A percentile compares a stretch with the other conserved stretches of the same genome.
Evolutionary conservation across 2,329 filamentous ascomycete genomes (phyloP).

Genomic region (Fusarium sp.): DNA sequence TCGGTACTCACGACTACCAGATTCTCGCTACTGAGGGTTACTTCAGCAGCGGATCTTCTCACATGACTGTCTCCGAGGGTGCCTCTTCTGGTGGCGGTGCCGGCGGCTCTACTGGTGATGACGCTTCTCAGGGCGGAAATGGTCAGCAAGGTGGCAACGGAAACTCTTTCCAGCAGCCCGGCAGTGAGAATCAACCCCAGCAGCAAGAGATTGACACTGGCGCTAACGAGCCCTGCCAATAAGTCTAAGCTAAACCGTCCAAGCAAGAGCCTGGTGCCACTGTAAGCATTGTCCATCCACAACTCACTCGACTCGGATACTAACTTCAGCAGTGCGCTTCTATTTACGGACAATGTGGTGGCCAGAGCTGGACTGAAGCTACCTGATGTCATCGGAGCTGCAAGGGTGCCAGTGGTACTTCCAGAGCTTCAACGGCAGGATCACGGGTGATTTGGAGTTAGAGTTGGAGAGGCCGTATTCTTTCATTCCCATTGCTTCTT

Average conservation of each 20-base stretch:
- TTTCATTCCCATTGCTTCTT: conserved; percentile 45
- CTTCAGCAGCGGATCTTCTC: conserved; percentile 60
- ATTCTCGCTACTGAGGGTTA: conserved; percentile 68
- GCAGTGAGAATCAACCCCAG: conserved; percentile 12
- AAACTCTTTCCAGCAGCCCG: conserved; percentile 7
- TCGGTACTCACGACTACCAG: conserved; percentile 65
- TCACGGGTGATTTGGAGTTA: background rate
- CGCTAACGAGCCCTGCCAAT: conserved; percentile 18
- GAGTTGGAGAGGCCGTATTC: background rate
- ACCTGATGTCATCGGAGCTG: conserved; percentile 44
- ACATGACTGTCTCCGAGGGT: conserved; percentile 56
- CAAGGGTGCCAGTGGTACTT: conserved; percentile 43
- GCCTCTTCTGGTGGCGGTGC: conserved; percentile 8
- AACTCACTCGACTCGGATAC: background rate
- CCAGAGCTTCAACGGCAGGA: conserved; percentile 27
- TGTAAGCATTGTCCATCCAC: conserved; percentile 4
- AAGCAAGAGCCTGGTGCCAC: background rate
- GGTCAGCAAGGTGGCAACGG: conserved; percentile 12
- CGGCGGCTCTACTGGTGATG: background rate
- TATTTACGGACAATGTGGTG: conserved; percentile 40
- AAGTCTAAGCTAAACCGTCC: conserved; percentile 4
- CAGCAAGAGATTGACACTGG: conserved; percentile 4
- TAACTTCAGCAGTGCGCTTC: conserved; percentile 31
- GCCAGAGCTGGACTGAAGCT: conserved; percentile 41
- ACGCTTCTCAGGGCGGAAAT: background rate